A percentile compares a stretch with the other conserved stretches of the same genome.
phyloP scores from a whole-genome alignment of 352 stramenopile genomes.

The Elongisporangium prolatum region DNA sequence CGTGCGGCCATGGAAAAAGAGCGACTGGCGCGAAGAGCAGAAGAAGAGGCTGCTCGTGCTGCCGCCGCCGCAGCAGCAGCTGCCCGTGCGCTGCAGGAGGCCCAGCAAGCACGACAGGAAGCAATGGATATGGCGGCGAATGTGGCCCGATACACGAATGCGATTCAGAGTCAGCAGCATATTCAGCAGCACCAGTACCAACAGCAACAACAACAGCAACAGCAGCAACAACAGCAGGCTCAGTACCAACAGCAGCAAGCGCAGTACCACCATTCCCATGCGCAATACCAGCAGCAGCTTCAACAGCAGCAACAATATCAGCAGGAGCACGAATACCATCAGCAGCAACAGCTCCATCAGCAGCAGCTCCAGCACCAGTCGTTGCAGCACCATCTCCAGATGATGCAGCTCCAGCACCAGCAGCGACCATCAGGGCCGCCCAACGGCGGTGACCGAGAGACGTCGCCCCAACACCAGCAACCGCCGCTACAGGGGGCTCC shows the following conservation, averaged over 20 bases:
- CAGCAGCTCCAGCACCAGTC: slow-evolving; percentile 49
- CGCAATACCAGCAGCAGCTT: slow-evolving; percentile 36
- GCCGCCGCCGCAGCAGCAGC: slow-evolving; percentile 63
- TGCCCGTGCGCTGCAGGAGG: slow-evolving; percentile 68
- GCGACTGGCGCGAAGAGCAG: slow-evolving; percentile 52
- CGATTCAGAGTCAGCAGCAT: slow-evolving; percentile 66
- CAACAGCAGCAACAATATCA: slow-evolving; percentile 47
- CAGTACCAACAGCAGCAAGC: slow-evolving; percentile 28
- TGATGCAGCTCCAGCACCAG: slow-evolving; percentile 39
- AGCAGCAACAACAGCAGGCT: slow-evolving; percentile 10
- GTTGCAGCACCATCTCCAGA: slow-evolving; percentile 41
- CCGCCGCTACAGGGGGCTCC: slow-evolving; percentile 23
- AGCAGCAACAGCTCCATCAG: slow-evolving; percentile 44
- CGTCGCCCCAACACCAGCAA: slow-evolving; percentile 23
- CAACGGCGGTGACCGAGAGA: slow-evolving; percentile 8
- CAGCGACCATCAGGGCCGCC: slow-evolving; percentile 18
- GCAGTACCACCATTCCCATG: slow-evolving; percentile 36
- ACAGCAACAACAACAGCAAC: slow-evolving; percentile 10
- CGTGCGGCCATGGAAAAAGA: slow-evolving; percentile 60
- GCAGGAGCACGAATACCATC: slow-evolving; percentile 36
- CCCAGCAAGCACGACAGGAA: slow-evolving; percentile 71
- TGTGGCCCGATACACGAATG: slow-evolving; percentile 62
- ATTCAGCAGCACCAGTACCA: slow-evolving; percentile 26
- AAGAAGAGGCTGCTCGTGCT: slow-evolving; percentile 77
- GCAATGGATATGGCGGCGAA: slow-evolving; percentile 80